Conservation (phyloP, 805 yeast genomes). For the Candida montana region DNA sequence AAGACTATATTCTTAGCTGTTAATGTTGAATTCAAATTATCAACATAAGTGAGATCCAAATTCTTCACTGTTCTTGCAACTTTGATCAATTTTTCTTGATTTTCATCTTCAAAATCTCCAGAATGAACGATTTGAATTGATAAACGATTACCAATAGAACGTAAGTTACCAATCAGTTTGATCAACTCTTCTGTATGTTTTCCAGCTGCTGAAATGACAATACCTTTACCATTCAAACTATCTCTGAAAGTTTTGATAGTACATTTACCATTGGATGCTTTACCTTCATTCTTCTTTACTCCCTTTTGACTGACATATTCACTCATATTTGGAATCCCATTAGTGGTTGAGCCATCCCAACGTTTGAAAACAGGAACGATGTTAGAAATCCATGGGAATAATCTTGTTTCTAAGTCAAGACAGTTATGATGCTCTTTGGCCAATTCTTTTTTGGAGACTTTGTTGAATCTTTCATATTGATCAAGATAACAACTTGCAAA, state of each 20-base stretch:
- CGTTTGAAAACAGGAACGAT: constrained; percentile 32
- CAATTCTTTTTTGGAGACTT: not conserved
- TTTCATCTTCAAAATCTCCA: constrained; percentile 28
- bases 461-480: constrained; percentile 12
- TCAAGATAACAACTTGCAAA: constrained; percentile 25
- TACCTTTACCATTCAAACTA: constrained; percentile 30
- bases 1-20: constrained; percentile 1
- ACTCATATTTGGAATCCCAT: constrained; percentile 15
- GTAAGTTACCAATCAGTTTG: constrained; percentile 34
- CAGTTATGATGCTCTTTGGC: constrained; percentile 16
- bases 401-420: constrained; percentile 31
- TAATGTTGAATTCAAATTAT: constrained; percentile 8
- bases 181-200: constrained; percentile 24
- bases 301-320: constrained; percentile 1
- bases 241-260: constrained; percentile 23
- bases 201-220: constrained; percentile 28
- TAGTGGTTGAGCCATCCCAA: constrained; percentile 30
- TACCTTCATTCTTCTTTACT: constrained; percentile 12
- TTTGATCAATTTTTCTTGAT: constrained; percentile 28
- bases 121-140: constrained; percentile 38
- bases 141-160: constrained; percentile 29
- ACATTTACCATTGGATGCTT: constrained; percentile 12
- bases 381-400: constrained; percentile 36
- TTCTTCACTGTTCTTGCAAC: constrained; percentile 25
- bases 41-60: constrained; percentile 11